A percentile compares a stretch with the other conserved stretches of the same genome.
These are phyloP conservation scores for Phaeotremella skinneri DNA, from an alignment of 768 basidiomycete genomes.

Conservation along the genomic window DNA sequence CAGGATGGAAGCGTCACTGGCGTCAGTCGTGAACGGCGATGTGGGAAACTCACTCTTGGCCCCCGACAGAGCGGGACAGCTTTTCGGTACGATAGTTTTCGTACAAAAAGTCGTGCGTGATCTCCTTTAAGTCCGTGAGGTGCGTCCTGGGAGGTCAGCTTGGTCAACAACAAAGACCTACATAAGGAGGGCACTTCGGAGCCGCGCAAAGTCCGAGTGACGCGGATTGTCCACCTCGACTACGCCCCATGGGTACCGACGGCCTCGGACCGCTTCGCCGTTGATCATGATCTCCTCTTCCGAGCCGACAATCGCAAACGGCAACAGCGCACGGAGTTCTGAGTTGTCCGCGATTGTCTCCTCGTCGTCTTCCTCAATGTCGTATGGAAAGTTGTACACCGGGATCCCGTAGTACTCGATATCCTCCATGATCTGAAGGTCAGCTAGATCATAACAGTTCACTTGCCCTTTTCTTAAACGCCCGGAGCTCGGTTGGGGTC, in stretches of 20 bases:
- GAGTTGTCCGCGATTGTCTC: conserved; percentile 97
- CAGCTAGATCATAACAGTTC: conserved; percentile 36
- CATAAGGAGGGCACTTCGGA: conserved; percentile 88
- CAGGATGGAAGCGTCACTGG: conserved; percentile 72
- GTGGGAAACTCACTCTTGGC: conserved; percentile 61
- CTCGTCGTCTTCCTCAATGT: conserved; percentile 98
- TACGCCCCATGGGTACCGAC: conserved; percentile 98
- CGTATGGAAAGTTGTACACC: conserved; percentile 99
- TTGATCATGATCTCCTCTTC: conserved; percentile 90
- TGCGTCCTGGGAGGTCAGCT: conserved; percentile 65
- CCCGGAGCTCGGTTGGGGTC: conserved; percentile 85
- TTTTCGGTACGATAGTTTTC: conserved; percentile 99
- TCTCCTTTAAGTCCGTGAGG: conserved; percentile 81
- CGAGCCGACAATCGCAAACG: conserved; percentile 95
- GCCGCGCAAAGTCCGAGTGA: conserved; percentile 95
- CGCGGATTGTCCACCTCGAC: conserved; percentile 99
- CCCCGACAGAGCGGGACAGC: conserved; percentile 80
- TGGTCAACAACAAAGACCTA: conserved; percentile 51
- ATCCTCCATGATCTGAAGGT: conserved; percentile 90
- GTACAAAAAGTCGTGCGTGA: conserved; percentile 82
- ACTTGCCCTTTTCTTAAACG: conserved; percentile 85
- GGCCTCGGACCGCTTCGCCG: conserved; percentile 83
- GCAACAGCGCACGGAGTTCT: conserved; percentile 86
- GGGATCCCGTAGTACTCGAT: conserved; percentile 98
- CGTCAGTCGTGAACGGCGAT: conserved; percentile 2